Percentiles rank a stretch among this genome's conserved stretches.
phyloP scores from a whole-genome alignment of 148 eudicot species.

The Silene conica region DNA sequence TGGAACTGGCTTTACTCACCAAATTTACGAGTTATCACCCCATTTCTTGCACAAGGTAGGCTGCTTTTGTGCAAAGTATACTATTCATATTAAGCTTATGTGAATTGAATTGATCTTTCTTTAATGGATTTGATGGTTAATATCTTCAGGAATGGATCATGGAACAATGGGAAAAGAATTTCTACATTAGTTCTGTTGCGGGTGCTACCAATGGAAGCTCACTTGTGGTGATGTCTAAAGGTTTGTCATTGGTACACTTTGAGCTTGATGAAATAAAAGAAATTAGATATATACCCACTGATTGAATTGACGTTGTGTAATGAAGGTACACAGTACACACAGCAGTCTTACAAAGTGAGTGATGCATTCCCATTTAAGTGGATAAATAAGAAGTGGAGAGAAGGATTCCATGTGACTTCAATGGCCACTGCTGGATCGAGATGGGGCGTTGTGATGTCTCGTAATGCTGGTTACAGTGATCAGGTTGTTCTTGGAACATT shows the following conservation, averaged over 20 bases:
- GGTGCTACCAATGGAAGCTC: slow-evolving; percentile 76
- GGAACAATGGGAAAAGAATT: slow-evolving; percentile 96
- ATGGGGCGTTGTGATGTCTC: slow-evolving; percentile 93
- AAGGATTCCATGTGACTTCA: slow-evolving; percentile 83
- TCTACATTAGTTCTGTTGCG: slow-evolving; percentile 80
- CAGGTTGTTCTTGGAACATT: slow-evolving; percentile 41
- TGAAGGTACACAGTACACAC: slow-evolving; percentile 38
- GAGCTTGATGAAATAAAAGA: neutral
- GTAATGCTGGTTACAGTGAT: slow-evolving; percentile 76
- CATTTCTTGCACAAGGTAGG: slow-evolving; percentile 73
- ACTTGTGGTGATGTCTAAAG: slow-evolving; percentile 92
- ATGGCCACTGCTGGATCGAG: slow-evolving; percentile 86
- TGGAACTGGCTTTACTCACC: slow-evolving; percentile 64
- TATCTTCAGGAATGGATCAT: slow-evolving; percentile 61
- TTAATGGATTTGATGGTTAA: slow-evolving; percentile 6
- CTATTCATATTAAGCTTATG: neutral
- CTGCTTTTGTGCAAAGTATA: neutral
- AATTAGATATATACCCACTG: slow-evolving; percentile 31
- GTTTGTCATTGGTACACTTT: slow-evolving; percentile 31
- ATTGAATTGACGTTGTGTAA: neutral
- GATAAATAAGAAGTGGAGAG: slow-evolving; percentile 92
- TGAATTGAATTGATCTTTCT: neutral
- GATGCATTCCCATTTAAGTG: slow-evolving; percentile 88
- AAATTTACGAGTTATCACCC: slow-evolving; percentile 77
- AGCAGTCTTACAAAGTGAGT: slow-evolving; percentile 85